phyloP scores from a whole-genome alignment of 163 green algal species.

The Chlorella variabilis region DNA sequence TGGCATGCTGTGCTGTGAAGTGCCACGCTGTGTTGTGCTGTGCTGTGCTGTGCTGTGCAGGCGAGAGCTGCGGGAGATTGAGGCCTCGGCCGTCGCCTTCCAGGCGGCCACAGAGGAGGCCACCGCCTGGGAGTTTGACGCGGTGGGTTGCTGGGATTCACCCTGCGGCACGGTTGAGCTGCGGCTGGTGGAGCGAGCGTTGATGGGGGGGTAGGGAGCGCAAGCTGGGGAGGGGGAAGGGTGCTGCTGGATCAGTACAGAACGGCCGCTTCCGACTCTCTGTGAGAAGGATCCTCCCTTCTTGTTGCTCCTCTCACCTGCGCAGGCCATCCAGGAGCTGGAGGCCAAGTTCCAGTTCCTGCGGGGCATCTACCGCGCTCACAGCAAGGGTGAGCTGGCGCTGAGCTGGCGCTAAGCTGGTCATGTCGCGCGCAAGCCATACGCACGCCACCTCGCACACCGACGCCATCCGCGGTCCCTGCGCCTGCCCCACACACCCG shows the following conservation, averaged over 20 bases:
- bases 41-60: slow-evolving; percentile 31
- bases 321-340: slow-evolving; percentile 63
- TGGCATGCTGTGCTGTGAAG: neutral
- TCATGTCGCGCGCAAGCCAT: too few relatives aligned
- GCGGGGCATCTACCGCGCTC: slow-evolving; percentile 87
- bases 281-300: too few relatives aligned
- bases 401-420: neutral
- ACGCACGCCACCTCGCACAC: too few relatives aligned
- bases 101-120: slow-evolving; percentile 40
- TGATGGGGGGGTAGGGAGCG: too few relatives aligned
- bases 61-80: slow-evolving; percentile 86
- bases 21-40: too few relatives aligned
- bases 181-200: neutral
- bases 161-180: neutral
- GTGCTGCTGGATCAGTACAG: too few relatives aligned
- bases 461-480: too few relatives aligned
- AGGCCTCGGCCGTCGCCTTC: slow-evolving; percentile 62
- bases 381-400: slow-evolving; percentile 53
- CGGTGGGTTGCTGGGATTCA: neutral
- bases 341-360: slow-evolving; percentile 95
- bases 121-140: slow-evolving; percentile 11
- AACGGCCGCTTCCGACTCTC: too few relatives aligned
- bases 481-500: too few relatives aligned
- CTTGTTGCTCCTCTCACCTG: neutral
- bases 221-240: too few relatives aligned